Percentiles rank a stretch among this genome's conserved stretches.
Conservation (phyloP, 345 rosid genomes). For the Isatis tinctoria region DNA sequence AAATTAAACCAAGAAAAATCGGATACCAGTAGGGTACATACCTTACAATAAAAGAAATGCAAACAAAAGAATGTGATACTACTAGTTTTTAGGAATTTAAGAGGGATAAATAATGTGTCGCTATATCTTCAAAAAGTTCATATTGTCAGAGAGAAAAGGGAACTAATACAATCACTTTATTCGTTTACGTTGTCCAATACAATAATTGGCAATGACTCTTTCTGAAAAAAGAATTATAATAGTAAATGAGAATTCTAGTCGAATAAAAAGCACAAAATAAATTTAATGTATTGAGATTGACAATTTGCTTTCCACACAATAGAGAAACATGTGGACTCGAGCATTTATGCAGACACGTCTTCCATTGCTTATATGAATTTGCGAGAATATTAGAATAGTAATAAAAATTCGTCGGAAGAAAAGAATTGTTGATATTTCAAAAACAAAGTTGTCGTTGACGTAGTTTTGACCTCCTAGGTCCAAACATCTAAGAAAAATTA, state of each 20-base stretch:
- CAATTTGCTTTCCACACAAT: conserved; percentile 23
- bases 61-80: not conserved
- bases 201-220: conserved; percentile 5
- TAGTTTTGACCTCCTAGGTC: conserved; percentile 18
- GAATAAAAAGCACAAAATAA: not conserved
- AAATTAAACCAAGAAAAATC: too few relatives aligned
- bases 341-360: conserved; percentile 28
- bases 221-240: too few relatives aligned
- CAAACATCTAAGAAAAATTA: not conserved
- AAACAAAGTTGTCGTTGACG: not conserved
- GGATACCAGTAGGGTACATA: too few relatives aligned
- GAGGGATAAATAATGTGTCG: not conserved
- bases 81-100: not conserved
- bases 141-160: conserved; percentile 1
- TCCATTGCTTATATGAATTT: conserved; percentile 5
- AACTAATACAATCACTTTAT: not conserved
- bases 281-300: conserved; percentile 21
- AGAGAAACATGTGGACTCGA: conserved; percentile 48
- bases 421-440: not conserved
- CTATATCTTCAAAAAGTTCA: not conserved
- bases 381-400: not conserved
- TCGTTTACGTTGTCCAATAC: conserved; percentile 7
- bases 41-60: too few relatives aligned
- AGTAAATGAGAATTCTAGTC: not conserved
- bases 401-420: not conserved